Evolutionary conservation across 805 yeast genomes (phyloP).

Genomic region (Debaryomyces castellii): DNA sequence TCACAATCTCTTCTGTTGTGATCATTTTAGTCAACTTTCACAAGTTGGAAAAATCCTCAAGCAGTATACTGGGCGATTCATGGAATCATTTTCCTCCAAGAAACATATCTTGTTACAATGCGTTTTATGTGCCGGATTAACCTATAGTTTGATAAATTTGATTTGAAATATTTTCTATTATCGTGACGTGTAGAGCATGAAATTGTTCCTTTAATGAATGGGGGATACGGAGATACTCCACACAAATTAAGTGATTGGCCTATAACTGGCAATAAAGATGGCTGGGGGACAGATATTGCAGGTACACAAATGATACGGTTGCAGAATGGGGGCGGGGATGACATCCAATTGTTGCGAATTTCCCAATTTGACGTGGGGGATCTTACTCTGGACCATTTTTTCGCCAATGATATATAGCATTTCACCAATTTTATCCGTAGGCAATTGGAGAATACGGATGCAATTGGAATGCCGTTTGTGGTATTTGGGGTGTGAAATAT

Average conservation of each 20-base stretch:
- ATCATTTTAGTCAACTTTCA: too few species aligned
- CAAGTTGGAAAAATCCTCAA: too few species aligned
- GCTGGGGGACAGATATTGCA: neutral
- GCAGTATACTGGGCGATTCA: too few species aligned
- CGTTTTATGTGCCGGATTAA: neutral
- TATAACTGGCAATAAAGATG: neutral
- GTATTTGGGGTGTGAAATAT: too few species aligned
- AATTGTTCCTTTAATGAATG: neutral
- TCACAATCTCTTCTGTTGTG: too few species aligned
- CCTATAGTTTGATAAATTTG: too few species aligned
- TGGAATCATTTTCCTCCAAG: too few species aligned
- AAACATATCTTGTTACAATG: neutral
- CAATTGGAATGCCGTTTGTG: neutral
- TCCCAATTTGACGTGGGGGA: neutral
- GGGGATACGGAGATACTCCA: neutral
- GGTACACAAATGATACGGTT: neutral
- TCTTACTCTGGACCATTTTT: neutral
- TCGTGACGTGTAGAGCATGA: too few species aligned
- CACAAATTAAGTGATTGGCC: neutral
- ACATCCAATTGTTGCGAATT: neutral
- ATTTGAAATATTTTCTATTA: too few species aligned
- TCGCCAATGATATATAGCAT: neutral
- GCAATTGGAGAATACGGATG: neutral
- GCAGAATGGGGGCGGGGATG: neutral
- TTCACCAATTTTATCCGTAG: neutral